phyloP scores from a whole-genome alignment of 768 basidiomycete genomes.

The Clitopilus hobsonii region DNA sequence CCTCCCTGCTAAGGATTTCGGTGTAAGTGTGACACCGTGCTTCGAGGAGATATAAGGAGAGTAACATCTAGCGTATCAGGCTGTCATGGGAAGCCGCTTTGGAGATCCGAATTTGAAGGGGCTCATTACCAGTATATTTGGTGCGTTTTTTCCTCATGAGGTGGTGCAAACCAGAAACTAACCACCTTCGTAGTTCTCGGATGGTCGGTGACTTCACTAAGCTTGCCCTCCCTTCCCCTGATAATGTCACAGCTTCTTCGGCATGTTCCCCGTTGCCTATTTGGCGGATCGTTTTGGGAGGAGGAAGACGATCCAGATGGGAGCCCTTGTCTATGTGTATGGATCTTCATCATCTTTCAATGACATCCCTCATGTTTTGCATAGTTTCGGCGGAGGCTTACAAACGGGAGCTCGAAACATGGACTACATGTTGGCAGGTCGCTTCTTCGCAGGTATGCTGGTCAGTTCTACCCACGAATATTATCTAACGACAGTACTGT shows the following conservation, averaged over 20 bases:
- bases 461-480: not conserved
- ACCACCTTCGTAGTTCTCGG: constrained; percentile 25
- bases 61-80: constrained; percentile 12
- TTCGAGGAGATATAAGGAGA: too few relatives aligned
- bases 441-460: constrained; percentile 40
- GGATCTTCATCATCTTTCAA: not conserved
- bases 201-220: constrained; percentile 20
- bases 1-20: constrained; percentile 32
- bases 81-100: constrained; percentile 30
- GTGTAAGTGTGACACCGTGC: too few relatives aligned
- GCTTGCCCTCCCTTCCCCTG: not conserved
- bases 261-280: constrained; percentile 39
- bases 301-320: constrained; percentile 34
- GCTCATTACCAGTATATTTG: constrained; percentile 37
- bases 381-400: constrained; percentile 37
- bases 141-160: constrained; percentile 13
- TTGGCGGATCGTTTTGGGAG: constrained; percentile 32
- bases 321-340: constrained; percentile 34
- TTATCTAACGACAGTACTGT: not conserved
- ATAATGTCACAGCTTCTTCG: constrained; percentile 28
- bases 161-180: not conserved
- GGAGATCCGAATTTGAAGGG: constrained; percentile 31
- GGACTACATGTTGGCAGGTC: constrained; percentile 44
- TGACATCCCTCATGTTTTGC: not conserved
- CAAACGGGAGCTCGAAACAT: constrained; percentile 43